A percentile compares a stretch with the other conserved stretches of the same genome.
These are phyloP conservation scores for Kitagawia praeruptora DNA, from an alignment of 129 eudicot genomes.

Conservation along the genomic window DNA sequence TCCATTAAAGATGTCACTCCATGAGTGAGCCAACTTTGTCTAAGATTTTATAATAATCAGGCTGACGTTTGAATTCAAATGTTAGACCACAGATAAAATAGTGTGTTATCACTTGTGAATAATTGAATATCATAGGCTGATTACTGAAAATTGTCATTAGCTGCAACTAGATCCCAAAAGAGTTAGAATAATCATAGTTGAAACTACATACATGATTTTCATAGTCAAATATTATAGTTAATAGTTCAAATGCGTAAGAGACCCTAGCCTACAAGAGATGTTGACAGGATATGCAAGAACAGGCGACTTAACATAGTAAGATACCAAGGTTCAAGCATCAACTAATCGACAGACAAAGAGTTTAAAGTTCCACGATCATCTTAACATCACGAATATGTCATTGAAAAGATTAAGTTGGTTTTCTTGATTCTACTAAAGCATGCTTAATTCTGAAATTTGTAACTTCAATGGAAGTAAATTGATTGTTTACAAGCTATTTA, in stretches of 20 bases:
- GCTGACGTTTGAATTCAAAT: not conserved
- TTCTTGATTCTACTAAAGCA: not conserved
- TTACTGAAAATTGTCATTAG: not conserved
- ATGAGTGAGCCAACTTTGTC: not conserved
- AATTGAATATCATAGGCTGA: not conserved
- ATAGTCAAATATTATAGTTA: not conserved
- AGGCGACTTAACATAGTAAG: not conserved
- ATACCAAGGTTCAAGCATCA: not conserved
- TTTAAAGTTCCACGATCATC: not conserved
- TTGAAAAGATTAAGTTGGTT: not conserved
- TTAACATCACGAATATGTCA: not conserved
- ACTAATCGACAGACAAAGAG: not conserved
- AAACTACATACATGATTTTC: not conserved
- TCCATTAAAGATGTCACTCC: not conserved
- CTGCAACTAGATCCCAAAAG: not conserved
- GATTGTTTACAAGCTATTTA: not conserved
- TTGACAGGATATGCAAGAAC: not conserved
- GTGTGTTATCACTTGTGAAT: not conserved
- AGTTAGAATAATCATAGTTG: not conserved
- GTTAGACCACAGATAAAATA: not conserved
- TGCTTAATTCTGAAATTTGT: not conserved
- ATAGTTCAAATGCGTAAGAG: not conserved
- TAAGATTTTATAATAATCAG: not conserved
- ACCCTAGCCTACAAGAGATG: slow-evolving; percentile 2
- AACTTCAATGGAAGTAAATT: not conserved